Evolutionary conservation across 2,329 filamentous ascomycete species (phyloP).

Genomic region (Fusarium cyanostomum): DNA sequence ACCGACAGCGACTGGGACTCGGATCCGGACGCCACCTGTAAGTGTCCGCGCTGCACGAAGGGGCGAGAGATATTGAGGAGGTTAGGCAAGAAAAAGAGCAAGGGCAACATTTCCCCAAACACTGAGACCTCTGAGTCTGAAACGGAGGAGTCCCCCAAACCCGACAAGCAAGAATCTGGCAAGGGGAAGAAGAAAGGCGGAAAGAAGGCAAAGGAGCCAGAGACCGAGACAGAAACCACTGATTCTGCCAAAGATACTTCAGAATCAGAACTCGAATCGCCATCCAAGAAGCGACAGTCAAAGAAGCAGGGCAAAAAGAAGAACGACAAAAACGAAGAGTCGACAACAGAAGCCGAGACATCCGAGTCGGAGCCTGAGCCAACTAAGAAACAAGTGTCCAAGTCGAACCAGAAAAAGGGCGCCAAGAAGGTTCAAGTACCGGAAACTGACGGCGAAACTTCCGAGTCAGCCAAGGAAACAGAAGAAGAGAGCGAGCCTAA

Average conservation of each 20-base stretch:
- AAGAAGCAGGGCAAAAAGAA: conserved; percentile 33
- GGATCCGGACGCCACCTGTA: conserved; percentile 48
- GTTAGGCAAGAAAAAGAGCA: conserved; percentile 33
- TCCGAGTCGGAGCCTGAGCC: conserved; percentile 31
- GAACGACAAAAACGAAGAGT: conserved; percentile 14
- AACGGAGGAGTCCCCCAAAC: conserved; percentile 26
- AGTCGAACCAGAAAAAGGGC: conserved; percentile 16
- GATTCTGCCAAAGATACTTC: conserved; percentile 36
- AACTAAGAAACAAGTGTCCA: conserved; percentile 24
- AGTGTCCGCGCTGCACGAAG: conserved; percentile 41
- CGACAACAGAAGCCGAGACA: conserved; percentile 12
- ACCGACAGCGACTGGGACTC: conserved; percentile 44
- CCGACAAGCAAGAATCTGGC: conserved; percentile 31
- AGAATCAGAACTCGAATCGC: conserved; percentile 27
- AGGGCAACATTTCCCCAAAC: conserved; percentile 9
- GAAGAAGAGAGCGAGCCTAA: conserved; percentile 20
- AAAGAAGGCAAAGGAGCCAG: conserved; percentile 36
- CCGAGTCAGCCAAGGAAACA: conserved; percentile 26
- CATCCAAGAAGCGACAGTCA: conserved; percentile 23
- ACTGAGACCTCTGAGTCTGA: conserved; percentile 35
- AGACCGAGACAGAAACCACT: conserved; percentile 40
- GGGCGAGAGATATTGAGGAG: conserved; percentile 35
- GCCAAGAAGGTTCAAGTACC: conserved; percentile 18
- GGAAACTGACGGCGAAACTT: conserved; percentile 23
- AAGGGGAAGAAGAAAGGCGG: conserved; percentile 34